Evolutionary conservation across 2,329 filamentous ascomycete genomes (phyloP), one percentile per base, ranked within the genome.

Genomic region (Colletotrichum navitas): DNA sequence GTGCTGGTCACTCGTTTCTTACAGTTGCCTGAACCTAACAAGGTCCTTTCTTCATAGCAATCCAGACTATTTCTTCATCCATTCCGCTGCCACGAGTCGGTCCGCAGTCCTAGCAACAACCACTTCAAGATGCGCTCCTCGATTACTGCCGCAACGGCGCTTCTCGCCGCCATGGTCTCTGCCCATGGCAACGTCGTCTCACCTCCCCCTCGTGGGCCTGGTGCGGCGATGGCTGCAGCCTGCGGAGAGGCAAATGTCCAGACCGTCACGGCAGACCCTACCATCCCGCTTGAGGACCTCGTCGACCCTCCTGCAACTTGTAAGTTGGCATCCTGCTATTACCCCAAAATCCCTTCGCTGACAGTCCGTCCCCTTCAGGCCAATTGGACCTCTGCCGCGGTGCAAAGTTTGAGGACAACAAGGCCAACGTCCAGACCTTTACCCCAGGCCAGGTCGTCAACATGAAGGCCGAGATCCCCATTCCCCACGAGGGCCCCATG

Each of bases 331-430:
- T 18, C 16, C n/a, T 47, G 18, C 34, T 39, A 2, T 1, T n/a
- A 21, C 8, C 36, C n/a, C 11, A 26, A 24, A 34, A 18, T 1
- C 21, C 60, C 12, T 2, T 14, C 11, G 21, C 72, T 54, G 49
- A 73, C 59, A 58, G 1, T 18, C 16, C 11, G 21, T 14, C 1
- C 24, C 0, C 36, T 10, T n/a, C 2, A 74, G 73, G 73, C 64
- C 43, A 73, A 63, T 34, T 85, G 51, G 82, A 81, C 74, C 82
- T 86, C 66, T 87, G 85, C 82, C 83, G 83, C 71, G 85, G 85
- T 14, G 82, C 83, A 76, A 78, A 80, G 26, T 84, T 85, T 72
- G 82, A 78, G 29, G 84, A 87, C 77, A 86, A 86, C 78, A 74
- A 73, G 32, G 78, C 78, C 66, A 80, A 78, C 26, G 81, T 86